Evolutionary conservation across 352 stramenopile species (phyloP).

Genomic region (Pythium chondricola): DNA sequence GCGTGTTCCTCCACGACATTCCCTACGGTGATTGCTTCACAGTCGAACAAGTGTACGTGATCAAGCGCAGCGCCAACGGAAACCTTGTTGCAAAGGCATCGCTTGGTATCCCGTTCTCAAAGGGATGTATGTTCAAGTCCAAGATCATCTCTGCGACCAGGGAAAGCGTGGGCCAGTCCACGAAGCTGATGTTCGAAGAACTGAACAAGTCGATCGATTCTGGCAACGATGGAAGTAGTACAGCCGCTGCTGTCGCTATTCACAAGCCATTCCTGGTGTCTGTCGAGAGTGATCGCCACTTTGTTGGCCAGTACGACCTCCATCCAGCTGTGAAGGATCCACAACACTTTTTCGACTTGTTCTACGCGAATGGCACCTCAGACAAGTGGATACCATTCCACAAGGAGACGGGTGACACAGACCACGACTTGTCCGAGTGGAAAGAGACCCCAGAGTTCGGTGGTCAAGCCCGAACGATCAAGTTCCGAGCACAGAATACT

Average conservation of each 20-base stretch:
- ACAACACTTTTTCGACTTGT: conserved; percentile 69
- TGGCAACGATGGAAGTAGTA: background rate
- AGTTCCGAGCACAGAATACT: conserved; percentile 69
- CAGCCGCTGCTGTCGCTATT: conserved; percentile 10
- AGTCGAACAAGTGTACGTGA: conserved; percentile 58
- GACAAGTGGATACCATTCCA: conserved; percentile 46
- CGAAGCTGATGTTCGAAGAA: conserved; percentile 50
- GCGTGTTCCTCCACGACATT: conserved; percentile 75
- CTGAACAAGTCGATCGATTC: conserved; percentile 53
- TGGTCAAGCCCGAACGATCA: conserved; percentile 58
- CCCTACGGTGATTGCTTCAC: conserved; percentile 84
- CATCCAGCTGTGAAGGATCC: conserved; percentile 39
- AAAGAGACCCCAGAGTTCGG: conserved; percentile 48
- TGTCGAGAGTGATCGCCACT: conserved; percentile 57
- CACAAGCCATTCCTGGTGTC: conserved; percentile 65
- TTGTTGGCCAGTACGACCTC: conserved; percentile 63
- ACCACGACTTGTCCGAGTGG: conserved; percentile 57
- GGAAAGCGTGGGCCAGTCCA: conserved; percentile 48
- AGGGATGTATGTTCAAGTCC: conserved; percentile 87
- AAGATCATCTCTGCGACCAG: conserved; percentile 83
- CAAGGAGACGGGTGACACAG: conserved; percentile 57
- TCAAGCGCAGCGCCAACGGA: conserved; percentile 38
- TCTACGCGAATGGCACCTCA: conserved; percentile 49
- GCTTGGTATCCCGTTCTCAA: conserved; percentile 79
- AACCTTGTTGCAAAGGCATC: conserved; percentile 56